These are phyloP conservation scores for Talaromyces adpressus DNA, from an alignment of 495 filamentous ascomycete genomes.

Conservation along the genomic window DNA sequence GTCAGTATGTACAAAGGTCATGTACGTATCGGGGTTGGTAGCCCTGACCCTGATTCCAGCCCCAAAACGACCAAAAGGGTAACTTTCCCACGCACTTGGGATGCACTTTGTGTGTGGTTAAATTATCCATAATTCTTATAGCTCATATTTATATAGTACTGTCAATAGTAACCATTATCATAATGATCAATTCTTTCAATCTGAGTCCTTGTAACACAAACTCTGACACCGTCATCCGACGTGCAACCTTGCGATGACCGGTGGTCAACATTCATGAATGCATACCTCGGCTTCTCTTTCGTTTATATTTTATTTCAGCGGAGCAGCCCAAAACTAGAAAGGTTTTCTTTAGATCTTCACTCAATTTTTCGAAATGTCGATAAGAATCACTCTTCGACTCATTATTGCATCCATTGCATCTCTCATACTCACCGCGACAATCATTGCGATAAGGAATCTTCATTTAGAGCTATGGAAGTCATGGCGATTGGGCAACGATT, in stretches of 20 bases:
- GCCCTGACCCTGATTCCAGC: background rate
- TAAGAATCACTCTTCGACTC: background rate
- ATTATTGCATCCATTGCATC: background rate
- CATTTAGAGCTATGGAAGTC: background rate
- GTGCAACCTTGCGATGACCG: background rate
- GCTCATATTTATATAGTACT: too few species aligned
- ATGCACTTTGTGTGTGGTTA: too few species aligned
- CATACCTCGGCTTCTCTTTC: background rate
- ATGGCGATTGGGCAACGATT: background rate
- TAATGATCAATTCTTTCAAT: too few species aligned
- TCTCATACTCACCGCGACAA: background rate
- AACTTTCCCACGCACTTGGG: background rate
- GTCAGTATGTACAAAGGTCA: background rate
- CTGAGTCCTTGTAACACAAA: background rate
- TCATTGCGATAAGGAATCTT: background rate
- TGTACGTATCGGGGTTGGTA: background rate
- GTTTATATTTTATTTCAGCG: background rate
- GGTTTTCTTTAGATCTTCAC: too few species aligned
- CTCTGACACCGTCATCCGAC: background rate
- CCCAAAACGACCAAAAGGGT: background rate
- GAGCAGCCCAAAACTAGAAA: background rate
- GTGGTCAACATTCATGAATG: background rate
- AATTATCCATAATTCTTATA: too few species aligned
- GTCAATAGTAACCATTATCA: too few species aligned
- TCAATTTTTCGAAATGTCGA: background rate